Evolutionary conservation across 1,139 yeast genomes (phyloP).

Genomic region (Meyerozyma smithsonii): DNA sequence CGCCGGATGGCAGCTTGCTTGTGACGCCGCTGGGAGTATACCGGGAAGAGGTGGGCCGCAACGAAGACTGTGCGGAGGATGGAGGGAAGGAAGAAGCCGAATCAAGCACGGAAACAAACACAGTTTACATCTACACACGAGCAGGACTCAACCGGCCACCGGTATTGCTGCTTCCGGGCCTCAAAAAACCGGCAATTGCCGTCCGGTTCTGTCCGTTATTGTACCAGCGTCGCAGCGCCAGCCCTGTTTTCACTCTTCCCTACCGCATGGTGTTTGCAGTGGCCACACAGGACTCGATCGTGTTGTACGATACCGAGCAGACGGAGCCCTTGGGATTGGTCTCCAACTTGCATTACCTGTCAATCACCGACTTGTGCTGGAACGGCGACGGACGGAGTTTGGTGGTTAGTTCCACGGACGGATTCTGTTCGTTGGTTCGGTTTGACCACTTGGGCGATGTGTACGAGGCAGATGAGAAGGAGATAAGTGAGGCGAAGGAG

Average conservation of each 20-base stretch:
- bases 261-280: constrained; percentile 87
- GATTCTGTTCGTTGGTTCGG: constrained; percentile 71
- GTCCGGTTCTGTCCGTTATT: constrained; percentile 68
- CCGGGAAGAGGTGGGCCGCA: constrained; percentile 22
- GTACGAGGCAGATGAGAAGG: constrained; percentile 10
- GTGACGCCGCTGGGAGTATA: constrained; percentile 81
- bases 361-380: constrained; percentile 88
- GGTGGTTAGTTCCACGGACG: constrained; percentile 86
- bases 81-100: constrained; percentile 4
- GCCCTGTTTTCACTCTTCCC: constrained; percentile 44
- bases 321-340: constrained; percentile 67
- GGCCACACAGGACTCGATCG: constrained; percentile 86
- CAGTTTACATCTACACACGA: constrained; percentile 75
- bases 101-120: constrained; percentile 29
- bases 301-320: constrained; percentile 75
- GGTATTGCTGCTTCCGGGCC: constrained; percentile 71
- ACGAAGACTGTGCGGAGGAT: too few relatives aligned
- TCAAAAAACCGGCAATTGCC: constrained; percentile 80
- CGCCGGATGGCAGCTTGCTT: constrained; percentile 84
- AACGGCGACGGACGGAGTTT: constrained; percentile 67
- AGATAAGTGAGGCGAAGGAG: constrained; percentile 2
- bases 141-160: constrained; percentile 66
- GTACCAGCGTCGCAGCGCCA: constrained; percentile 34
- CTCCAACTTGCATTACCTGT: constrained; percentile 79
- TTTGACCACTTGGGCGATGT: constrained; percentile 53